These are phyloP conservation scores for Fusarium sp. DNA, from an alignment of 2,329 filamentous ascomycete species.

Conservation along the genomic window DNA sequence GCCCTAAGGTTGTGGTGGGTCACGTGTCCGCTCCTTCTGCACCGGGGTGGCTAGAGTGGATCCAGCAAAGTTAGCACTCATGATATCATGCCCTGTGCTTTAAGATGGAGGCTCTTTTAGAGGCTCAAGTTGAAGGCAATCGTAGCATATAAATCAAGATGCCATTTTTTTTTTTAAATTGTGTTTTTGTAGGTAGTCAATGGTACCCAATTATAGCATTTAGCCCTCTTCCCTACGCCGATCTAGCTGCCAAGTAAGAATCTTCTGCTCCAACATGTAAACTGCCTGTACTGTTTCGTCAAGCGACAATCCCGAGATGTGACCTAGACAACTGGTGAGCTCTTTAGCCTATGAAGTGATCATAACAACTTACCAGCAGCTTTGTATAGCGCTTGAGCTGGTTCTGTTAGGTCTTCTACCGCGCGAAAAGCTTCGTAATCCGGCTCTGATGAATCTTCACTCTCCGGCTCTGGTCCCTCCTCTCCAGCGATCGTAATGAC, in stretches of 20 bases:
- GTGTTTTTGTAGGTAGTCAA: too few species aligned
- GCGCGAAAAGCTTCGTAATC: slow-evolving; percentile 52
- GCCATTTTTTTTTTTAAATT: background rate
- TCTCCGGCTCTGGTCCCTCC: slow-evolving; percentile 11
- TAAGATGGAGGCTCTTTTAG: too few species aligned
- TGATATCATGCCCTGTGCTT: slow-evolving; percentile 23
- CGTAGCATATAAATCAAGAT: background rate
- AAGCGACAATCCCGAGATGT: slow-evolving; percentile 52
- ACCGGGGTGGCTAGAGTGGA: slow-evolving; percentile 19
- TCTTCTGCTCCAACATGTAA: slow-evolving; percentile 55
- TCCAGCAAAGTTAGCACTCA: slow-evolving; percentile 7
- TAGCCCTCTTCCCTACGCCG: slow-evolving; percentile 7
- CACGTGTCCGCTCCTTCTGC: slow-evolving; percentile 45
- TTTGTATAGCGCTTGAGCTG: slow-evolving; percentile 51
- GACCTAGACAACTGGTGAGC: slow-evolving; percentile 44
- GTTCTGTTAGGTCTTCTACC: slow-evolving; percentile 50
- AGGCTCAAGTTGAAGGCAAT: slow-evolving; percentile 1
- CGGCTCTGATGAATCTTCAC: slow-evolving; percentile 5
- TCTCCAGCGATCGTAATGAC: slow-evolving; percentile 28
- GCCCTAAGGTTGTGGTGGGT: slow-evolving; percentile 53
- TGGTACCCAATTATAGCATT: background rate
- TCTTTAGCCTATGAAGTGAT: background rate
- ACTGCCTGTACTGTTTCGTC: slow-evolving; percentile 53
- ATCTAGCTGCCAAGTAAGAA: slow-evolving; percentile 53
- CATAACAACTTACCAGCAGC: slow-evolving; percentile 48